Base-by-base conservation (phyloP, 129 eudicot genomes). In the Flaveria brownii region DNA sequence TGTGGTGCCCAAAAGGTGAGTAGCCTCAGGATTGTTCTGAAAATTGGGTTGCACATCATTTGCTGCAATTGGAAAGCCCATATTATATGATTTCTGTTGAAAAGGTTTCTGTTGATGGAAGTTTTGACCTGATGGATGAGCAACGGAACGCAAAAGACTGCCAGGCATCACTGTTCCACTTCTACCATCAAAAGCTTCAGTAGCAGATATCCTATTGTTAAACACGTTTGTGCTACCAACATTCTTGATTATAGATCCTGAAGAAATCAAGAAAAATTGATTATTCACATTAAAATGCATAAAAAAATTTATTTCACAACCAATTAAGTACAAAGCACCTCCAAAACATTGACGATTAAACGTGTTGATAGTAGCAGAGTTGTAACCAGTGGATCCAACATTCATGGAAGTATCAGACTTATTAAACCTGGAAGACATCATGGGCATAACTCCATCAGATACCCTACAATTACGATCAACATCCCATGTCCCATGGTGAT, bases 241-340 rank as follows among this genome's bases (percentile, higher is more conserved):
- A 55, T 62, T 78, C 36, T 57, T 56, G 52, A 11, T n/a, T 79
- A 74, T 25, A 76, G 70, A 62, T 68, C 82, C 88, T 82, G 82
- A 22, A 77, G 75, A 22, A 62, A 74, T 23, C 26, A 36, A 33
- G 39, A 33, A 33, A 33, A 33, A n/a, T 33, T 33, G 39, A 60
- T 62, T 16, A 39, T 5, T 17, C n/a, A 75, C 33, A 73, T 76
- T 42, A 66, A 33, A 18, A 50, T 26, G 20, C 51, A 25, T 60
- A 33, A 20, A 57, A 39, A 43, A 22, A 14, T 36, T 12, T 12
- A 36, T 16, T 62, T 5, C 18, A 22, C 23, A 65, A 6, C 64
- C 67, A 77, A n/a, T 3, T 52, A 52, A 7, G 52, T 9, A 16
- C 57, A 49, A 26, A 60, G 54, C 36, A 87, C 85, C 85, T 45